Evolutionary conservation across 2,329 filamentous ascomycete genomes (phyloP).

Genomic region (Dryadomyces quercivorus): DNA sequence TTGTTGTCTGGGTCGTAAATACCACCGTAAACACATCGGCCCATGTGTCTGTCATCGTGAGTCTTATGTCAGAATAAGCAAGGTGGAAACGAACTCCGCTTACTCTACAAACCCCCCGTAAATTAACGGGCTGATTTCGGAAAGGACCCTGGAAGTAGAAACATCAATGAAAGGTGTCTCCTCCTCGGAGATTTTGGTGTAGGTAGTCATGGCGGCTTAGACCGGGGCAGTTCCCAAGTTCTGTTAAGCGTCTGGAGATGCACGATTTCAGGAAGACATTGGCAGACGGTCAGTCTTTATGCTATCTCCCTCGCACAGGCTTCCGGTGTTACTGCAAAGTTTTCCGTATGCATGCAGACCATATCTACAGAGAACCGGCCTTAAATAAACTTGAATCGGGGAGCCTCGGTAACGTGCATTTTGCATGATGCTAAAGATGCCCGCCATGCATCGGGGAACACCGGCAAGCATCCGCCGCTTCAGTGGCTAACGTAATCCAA

Average conservation of each 20-base stretch:
- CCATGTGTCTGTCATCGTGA: slow-evolving; percentile 74
- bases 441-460: not conserved
- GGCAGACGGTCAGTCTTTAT: not conserved
- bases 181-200: not conserved
- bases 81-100: not conserved
- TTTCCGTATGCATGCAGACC: too few relatives aligned
- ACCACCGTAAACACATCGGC: slow-evolving; percentile 76
- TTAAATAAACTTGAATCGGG: not conserved
- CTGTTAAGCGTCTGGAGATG: not conserved
- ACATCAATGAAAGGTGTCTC: slow-evolving; percentile 21
- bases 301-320: not conserved
- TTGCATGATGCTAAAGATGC: too few relatives aligned
- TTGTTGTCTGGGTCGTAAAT: slow-evolving; percentile 68
- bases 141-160: slow-evolving; percentile 50
- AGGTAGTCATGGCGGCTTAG: not conserved
- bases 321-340: too few relatives aligned
- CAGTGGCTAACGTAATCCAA: too few relatives aligned
- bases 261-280: not conserved
- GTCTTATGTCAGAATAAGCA: slow-evolving; percentile 45
- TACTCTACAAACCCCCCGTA: not conserved
- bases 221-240: not conserved
- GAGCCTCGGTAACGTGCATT: not conserved
- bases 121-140: slow-evolving; percentile 15
- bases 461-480: too few relatives aligned
- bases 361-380: too few relatives aligned